phyloP scores from a whole-genome alignment of 805 yeast species.

The Cyberlindnera xishuangbannaensis region DNA sequence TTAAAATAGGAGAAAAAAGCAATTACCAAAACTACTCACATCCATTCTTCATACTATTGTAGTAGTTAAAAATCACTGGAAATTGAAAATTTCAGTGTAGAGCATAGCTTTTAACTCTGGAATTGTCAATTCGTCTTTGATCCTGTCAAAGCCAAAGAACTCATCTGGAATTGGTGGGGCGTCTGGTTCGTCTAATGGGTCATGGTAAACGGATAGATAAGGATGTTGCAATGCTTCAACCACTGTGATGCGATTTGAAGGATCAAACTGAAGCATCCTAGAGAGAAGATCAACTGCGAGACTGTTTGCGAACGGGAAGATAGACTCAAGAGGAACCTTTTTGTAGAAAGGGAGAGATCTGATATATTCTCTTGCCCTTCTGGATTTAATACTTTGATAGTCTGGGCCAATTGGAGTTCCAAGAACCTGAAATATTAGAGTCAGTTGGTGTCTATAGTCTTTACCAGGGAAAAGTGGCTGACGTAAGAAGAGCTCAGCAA shows the following conservation, averaged over 20 bases:
- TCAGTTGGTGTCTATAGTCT: constrained; percentile 87
- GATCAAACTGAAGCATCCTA: constrained; percentile 77
- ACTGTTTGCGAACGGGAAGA: constrained; percentile 53
- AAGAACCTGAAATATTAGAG: constrained; percentile 74
- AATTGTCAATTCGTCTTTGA: constrained; percentile 71
- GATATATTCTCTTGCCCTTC: constrained; percentile 85
- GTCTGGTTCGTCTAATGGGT: constrained; percentile 87
- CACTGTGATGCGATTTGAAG: constrained; percentile 75
- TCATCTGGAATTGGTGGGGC: constrained; percentile 79
- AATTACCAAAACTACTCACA: too few relatives aligned
- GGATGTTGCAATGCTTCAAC: constrained; percentile 83
- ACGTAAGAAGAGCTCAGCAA: constrained; percentile 85
- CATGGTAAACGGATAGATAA: constrained; percentile 83
- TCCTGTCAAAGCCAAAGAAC: constrained; percentile 83
- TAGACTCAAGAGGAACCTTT: constrained; percentile 43
- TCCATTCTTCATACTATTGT: too few relatives aligned
- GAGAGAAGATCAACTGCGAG: constrained; percentile 57
- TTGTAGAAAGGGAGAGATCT: constrained; percentile 68
- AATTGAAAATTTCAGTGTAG: constrained; percentile 60
- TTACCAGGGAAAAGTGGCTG: constrained; percentile 90
- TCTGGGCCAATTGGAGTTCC: constrained; percentile 88
- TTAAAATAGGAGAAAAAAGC: too few relatives aligned
- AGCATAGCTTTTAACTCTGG: constrained; percentile 73
- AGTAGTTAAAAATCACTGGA: too few relatives aligned
- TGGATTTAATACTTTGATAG: constrained; percentile 65